Evolutionary conservation across 441 rosid species (phyloP), one percentile per base, ranked within the genome.

Genomic region (Monsonia emarginata): DNA sequence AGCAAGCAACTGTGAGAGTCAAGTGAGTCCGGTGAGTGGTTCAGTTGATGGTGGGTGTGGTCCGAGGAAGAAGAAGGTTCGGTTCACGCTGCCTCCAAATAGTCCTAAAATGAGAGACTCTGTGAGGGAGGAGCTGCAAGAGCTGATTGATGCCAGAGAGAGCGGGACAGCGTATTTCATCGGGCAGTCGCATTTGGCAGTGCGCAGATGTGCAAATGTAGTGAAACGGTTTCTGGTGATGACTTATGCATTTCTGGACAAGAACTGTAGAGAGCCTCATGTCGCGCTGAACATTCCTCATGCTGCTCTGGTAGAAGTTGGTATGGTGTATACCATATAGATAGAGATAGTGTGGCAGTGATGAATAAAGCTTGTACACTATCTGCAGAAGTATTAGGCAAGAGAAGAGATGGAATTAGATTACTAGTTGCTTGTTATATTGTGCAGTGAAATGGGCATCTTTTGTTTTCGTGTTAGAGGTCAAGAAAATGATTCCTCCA

Each of bases 241-340:
- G 81, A 52, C 28, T 2, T 84, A 76, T 28, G 78, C 58, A 28
- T 79, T 83, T 63, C 75, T 82, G 9, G 87, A 82, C 40, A 83
- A 71, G 58, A 86, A 84, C 61, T 67, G 82, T 57, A 19, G 84
- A 48, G 82, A 81, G 74, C 78, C 84, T 30, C 82, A 74, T 14
- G 75, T 82, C 56, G 89, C 84, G 7, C 69, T 84, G 14, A 80
- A 84, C 75, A 80, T 84, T 62, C 89, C 91, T 63, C 81, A 84
- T 50, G 89, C 89, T 6, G 84, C 87, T 32, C 86, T 83, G 31
- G 80, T 86, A 58, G 83, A 83, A 80, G 91, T 84, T 62, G 79
- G 87, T 36, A 84, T 79, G 79, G 80, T 82, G 19, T 84, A 78
- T 62, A 69, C 70, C 0, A 69, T 84, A 74, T 86, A 48, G 76